These are phyloP conservation scores for Linnemannia schmuckeri DNA, from an alignment of 192 early-diverging fungal species.

Conservation along the genomic window DNA sequence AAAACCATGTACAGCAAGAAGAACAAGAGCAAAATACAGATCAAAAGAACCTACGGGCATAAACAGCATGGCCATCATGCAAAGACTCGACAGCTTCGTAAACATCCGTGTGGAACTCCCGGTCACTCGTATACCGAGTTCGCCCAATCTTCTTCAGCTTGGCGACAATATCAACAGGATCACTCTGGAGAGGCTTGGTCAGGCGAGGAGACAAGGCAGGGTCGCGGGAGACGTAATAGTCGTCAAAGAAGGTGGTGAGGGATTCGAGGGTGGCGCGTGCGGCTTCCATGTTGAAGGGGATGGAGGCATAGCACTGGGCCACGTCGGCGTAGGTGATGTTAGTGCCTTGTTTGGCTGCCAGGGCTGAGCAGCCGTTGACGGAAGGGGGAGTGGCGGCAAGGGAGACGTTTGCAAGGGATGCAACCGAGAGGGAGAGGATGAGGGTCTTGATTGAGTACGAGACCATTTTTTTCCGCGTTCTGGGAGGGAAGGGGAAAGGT, in stretches of 20 bases:
- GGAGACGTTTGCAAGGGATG: background rate
- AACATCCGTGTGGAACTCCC: slow-evolving; percentile 21
- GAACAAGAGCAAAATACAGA: no score
- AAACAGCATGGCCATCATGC: slow-evolving; percentile 33
- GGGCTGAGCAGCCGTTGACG: background rate
- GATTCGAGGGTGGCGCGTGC: slow-evolving; percentile 20
- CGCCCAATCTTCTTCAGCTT: slow-evolving; percentile 17
- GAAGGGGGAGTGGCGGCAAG: background rate
- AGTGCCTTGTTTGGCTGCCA: background rate
- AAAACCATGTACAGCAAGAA: no score
- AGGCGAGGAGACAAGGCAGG: slow-evolving; percentile 6
- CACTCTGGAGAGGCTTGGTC: slow-evolving; percentile 7
- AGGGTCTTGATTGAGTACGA: background rate
- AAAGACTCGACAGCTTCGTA: background rate
- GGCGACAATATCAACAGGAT: slow-evolving; percentile 24
- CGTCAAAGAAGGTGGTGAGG: slow-evolving; percentile 19
- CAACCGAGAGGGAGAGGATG: background rate
- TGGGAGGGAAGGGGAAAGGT: no score
- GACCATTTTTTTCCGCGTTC: background rate
- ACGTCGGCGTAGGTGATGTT: slow-evolving; percentile 16
- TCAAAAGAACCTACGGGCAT: slow-evolving; percentile 15
- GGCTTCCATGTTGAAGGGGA: background rate
- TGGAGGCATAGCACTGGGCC: slow-evolving; percentile 11
- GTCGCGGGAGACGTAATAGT: slow-evolving; percentile 35
- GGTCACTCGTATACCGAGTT: slow-evolving; percentile 5